phyloP scores from a whole-genome alignment of 176 grass and related monocot species.

The Musa troglodytarum region DNA sequence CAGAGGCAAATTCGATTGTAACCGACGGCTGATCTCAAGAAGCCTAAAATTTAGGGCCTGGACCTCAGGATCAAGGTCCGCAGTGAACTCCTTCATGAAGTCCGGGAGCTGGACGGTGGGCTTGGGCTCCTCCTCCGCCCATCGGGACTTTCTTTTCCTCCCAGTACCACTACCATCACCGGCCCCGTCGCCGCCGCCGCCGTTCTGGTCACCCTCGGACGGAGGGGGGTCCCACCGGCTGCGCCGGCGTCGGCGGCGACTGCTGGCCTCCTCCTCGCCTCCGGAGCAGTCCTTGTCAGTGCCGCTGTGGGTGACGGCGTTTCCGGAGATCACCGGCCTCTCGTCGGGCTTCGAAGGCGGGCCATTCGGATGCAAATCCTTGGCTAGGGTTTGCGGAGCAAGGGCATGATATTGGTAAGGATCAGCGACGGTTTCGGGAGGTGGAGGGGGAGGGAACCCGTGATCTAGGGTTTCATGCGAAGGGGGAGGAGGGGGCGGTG shows the following conservation, averaged over 20 bases:
- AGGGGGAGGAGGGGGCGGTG: background rate
- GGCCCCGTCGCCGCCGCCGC: constrained; percentile 35
- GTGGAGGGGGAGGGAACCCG: background rate
- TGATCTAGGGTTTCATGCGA: background rate
- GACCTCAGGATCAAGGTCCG: constrained; percentile 85
- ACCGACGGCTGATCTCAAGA: constrained; percentile 68
- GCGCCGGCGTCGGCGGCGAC: constrained; percentile 45
- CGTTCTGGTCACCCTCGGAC: constrained; percentile 33
- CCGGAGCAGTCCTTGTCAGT: constrained; percentile 15
- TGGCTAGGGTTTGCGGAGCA: background rate
- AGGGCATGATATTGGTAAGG: background rate
- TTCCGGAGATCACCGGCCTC: background rate
- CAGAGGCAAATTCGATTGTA: constrained; percentile 55
- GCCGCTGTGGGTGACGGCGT: constrained; percentile 6
- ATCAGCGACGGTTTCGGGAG: background rate
- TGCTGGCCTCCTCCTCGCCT: constrained; percentile 25
- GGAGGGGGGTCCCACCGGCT: constrained; percentile 74
- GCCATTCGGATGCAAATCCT: background rate
- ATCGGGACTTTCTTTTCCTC: constrained; percentile 76
- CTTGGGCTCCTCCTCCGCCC: constrained; percentile 88
- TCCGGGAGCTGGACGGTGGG: constrained; percentile 62
- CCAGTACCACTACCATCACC: constrained; percentile 17
- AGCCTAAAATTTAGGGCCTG: constrained; percentile 74
- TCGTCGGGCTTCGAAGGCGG: background rate
- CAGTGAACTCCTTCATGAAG: constrained; percentile 97